phyloP scores from a whole-genome alignment of 108 stramenopile species.

The Cyclotella atomus region DNA sequence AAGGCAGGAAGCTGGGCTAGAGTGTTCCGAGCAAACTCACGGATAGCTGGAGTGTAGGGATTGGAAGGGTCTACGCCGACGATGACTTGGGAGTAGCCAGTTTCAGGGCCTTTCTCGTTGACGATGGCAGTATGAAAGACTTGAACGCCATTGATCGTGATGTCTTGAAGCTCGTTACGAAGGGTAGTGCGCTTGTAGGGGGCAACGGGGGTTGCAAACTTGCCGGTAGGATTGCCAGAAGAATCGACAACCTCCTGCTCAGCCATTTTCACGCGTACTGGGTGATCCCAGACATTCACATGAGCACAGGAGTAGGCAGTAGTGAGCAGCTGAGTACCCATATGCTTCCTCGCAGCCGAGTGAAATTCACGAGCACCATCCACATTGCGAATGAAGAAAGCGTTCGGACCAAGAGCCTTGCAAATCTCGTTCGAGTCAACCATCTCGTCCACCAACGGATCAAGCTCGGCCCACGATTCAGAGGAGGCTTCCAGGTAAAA shows the following conservation, averaged over 20 bases:
- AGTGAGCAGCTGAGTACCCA: neutral
- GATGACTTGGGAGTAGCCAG: neutral
- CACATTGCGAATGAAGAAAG: neutral
- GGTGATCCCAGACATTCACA: neutral
- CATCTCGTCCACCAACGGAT: neutral
- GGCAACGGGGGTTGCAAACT: neutral
- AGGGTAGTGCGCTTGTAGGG: neutral
- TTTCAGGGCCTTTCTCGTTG: neutral
- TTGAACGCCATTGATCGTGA: neutral
- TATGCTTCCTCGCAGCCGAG: neutral
- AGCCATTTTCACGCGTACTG: neutral
- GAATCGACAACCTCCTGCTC: neutral
- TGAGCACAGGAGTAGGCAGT: neutral
- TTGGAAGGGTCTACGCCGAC: neutral
- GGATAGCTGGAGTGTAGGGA: neutral
- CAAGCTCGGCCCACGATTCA: neutral
- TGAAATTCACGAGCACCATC: neutral
- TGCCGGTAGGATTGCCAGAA: neutral
- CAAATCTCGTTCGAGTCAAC: neutral
- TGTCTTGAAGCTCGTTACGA: neutral
- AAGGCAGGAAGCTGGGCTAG: neutral
- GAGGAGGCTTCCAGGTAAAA: neutral
- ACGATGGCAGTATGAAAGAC: neutral
- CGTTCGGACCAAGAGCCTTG: neutral
- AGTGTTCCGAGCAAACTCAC: neutral